Percentiles rank a stretch among this genome's conserved stretches.
These are phyloP conservation scores for Clonostachys solani DNA, from an alignment of 2,329 filamentous ascomycete genomes.

Conservation along the genomic window DNA sequence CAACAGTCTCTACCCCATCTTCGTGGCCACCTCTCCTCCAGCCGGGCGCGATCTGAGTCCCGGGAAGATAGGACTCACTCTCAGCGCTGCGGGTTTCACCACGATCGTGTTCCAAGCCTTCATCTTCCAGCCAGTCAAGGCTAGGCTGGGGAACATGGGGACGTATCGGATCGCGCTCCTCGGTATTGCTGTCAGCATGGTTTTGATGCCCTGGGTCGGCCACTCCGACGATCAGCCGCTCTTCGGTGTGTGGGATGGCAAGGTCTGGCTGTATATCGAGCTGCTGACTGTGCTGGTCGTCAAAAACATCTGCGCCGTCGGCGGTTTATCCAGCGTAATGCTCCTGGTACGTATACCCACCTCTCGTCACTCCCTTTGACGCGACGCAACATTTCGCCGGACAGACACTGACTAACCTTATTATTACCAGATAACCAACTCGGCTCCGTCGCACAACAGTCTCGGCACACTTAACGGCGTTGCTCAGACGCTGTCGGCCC, in stretches of 20 bases:
- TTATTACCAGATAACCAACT: conserved; percentile 76
- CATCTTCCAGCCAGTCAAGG: conserved; percentile 74
- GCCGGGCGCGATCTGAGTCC: conserved; percentile 74
- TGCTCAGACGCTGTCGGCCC: conserved; percentile 88
- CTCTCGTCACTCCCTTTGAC: too few relatives aligned
- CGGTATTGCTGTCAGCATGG: conserved; percentile 77
- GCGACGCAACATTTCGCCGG: neutral
- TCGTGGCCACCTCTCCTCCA: conserved; percentile 71
- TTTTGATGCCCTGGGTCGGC: conserved; percentile 85
- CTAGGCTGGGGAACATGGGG: conserved; percentile 77
- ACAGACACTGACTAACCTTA: conserved; percentile 2
- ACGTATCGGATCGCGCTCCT: conserved; percentile 77
- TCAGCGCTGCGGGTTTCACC: conserved; percentile 78
- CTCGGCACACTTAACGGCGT: conserved; percentile 90
- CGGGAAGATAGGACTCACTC: conserved; percentile 76
- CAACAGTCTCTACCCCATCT: conserved; percentile 93
- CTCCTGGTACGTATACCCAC: conserved; percentile 59
- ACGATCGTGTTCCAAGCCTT: conserved; percentile 90
- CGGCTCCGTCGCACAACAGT: conserved; percentile 77
- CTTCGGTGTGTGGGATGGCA: conserved; percentile 57
- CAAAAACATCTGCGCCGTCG: conserved; percentile 87
- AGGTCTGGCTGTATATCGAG: conserved; percentile 72
- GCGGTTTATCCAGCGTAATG: conserved; percentile 84
- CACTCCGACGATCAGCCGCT: conserved; percentile 59
- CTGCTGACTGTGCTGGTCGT: conserved; percentile 76